Base-by-base conservation (phyloP, 176 grass and related monocot genomes). In the Avena eriantha region DNA sequence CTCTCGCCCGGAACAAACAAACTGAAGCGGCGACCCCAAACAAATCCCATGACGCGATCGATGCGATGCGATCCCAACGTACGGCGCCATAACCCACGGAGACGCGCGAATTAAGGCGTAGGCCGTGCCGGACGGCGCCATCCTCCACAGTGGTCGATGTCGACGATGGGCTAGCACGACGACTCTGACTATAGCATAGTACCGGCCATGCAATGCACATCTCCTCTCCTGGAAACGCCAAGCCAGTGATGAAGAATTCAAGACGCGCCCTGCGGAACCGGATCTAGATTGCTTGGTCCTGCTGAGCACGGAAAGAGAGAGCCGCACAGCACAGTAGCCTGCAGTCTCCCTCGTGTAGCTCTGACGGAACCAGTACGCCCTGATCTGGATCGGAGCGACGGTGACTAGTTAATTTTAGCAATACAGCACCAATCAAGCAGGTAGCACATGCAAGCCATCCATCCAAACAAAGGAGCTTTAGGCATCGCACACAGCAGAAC, bases 311-410 rank as follows among this genome's bases (percentile, higher is more conserved):
- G 41, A 73, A 73, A 73, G 10, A 46, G 69, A 11, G 10, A 46
- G 45, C 45, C 17, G 39, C 39, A 41, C 39, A 41, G 34, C 67
- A 83, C 14, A 7, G 70, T 17, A 13, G 7, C 18, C 17, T 56
- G 33, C 47, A n/a, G 84, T 79, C 76, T 47, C 66, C 66, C 76
- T 72, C 66, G 46, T 79, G 85, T 15, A 58, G 10, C 77, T 24
- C 70, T 54, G 79, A 33, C 59, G 67, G 66, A 74, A 15, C n/a
- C 18, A 7, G 45, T 10, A 46, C 45, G 7, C 26, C 9, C 19
- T 71, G 41, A 24, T 54, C 29, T 35, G 55, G 56, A 61, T 71
- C 74, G 16, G 22, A 35, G 70, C 24, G 66, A 63, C 69, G 71
- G 48, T 14, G 82, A 73, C 3, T 29, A 18, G 72, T 73, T 31